These are phyloP conservation scores for Monosporozyma unispora DNA, from an alignment of 805 yeast species.

Conservation along the genomic window DNA sequence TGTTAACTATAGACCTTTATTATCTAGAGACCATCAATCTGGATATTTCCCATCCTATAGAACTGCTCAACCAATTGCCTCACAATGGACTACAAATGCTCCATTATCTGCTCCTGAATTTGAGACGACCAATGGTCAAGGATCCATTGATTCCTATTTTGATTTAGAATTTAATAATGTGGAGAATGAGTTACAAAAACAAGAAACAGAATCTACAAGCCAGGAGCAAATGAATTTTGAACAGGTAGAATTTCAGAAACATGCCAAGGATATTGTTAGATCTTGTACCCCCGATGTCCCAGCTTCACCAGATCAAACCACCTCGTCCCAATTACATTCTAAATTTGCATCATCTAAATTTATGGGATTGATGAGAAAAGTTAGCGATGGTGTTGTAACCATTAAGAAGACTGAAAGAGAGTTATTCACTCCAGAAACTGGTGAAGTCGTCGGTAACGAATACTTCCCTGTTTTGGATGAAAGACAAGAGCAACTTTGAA, in stretches of 20 bases:
- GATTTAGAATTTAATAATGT: slow-evolving; percentile 18
- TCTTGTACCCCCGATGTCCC: slow-evolving; percentile 10
- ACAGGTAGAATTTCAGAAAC: slow-evolving; percentile 19
- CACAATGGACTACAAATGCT: neutral
- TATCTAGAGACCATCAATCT: neutral
- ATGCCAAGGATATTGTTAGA: slow-evolving; percentile 21
- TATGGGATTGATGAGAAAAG: slow-evolving; percentile 22
- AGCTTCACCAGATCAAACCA: slow-evolving; percentile 4
- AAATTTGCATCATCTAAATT: slow-evolving; percentile 24
- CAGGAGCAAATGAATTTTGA: slow-evolving; percentile 11
- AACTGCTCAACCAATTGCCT: neutral
- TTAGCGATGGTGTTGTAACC: slow-evolving; percentile 27
- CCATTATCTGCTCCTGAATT: neutral
- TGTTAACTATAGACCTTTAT: neutral
- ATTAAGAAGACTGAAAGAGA: slow-evolving; percentile 11
- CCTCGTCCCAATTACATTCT: slow-evolving; percentile 1
- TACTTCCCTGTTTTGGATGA: slow-evolving; percentile 18
- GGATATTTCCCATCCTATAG: neutral
- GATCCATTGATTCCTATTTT: slow-evolving; percentile 9
- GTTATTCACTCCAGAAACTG: slow-evolving; percentile 18
- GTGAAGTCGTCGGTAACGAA: slow-evolving; percentile 22
- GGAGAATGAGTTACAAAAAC: slow-evolving; percentile 15
- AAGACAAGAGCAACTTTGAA: neutral
- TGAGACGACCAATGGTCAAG: neutral
- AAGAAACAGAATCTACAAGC: neutral